Base-by-base conservation (phyloP, 805 yeast species). In the Vanderwaltozyma yarrowii region DNA sequence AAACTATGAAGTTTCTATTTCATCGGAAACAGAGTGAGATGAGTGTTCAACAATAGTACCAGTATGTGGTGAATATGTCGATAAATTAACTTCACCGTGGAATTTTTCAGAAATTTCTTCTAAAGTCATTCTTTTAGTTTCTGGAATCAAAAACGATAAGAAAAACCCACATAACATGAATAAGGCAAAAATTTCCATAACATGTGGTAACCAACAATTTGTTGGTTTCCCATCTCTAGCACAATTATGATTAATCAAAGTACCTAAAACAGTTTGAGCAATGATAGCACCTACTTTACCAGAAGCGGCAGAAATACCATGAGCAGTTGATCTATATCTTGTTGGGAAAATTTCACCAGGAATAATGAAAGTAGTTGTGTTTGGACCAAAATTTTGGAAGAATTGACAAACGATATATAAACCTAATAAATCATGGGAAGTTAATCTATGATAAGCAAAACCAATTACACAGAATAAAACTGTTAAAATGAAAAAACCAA, bases 321-420 rank as follows among this genome's bases (percentile, higher is more conserved):
- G 96, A 36, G 95, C 95, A 50, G 94, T 78, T 18, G 95, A 85
- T 78, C 95, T 81, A 69, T 85, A 86, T 72, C 95, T 79, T 39
- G 96, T 86, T 62, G 95, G 96, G 81, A 70, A 87, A 60, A 76
- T 68, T 70, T 86, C 96, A 66, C 94, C 95, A 36, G 95, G 95
- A 57, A 83, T 73, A 55, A 86, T 76, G 60, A 86, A 86, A 39
- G 95, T 86, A 35, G 95, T 87, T 44, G 87, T 77, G 71, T 86
- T 86, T 61, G 96, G 95, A 60, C 95, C 95, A 53, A 84, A 86
- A 65, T 86, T 86, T 64, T 80, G 78, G 79, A 86, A 86, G 61
- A 86, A 82, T 68, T 86, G 95, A 43, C 80, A 74, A 42, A 86
- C 61, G 49, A 85, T 76, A 67, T 83, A 86, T 39, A 86, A 64